A percentile compares a stretch with the other conserved stretches of the same genome.
Conservation (phyloP, 257 asterid genomes). For the Ocimum tenuiflorum region DNA sequence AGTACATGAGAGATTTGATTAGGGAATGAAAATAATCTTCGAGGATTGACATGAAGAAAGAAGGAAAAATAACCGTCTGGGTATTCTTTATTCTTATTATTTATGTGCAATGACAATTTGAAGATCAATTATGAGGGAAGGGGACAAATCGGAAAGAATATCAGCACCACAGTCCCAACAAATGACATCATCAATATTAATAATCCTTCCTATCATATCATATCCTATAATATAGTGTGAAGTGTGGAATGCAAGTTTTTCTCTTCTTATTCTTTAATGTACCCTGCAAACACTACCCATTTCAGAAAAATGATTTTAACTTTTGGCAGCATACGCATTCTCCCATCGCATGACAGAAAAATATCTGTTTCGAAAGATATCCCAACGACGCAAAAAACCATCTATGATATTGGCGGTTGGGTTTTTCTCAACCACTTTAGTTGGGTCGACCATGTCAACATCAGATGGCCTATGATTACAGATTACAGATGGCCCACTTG, state of each 20-base stretch:
- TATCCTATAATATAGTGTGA: neutral
- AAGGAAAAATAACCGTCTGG: too few species aligned
- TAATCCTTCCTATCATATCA: neutral
- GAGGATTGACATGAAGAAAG: too few species aligned
- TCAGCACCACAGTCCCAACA: constrained; percentile 20
- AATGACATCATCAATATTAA: neutral
- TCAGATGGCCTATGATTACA: constrained; percentile 33
- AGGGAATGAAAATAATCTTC: too few species aligned
- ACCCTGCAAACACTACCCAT: constrained; percentile 20
- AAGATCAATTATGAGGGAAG: constrained; percentile 9
- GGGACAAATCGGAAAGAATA: constrained; percentile 25
- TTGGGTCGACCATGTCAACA: constrained; percentile 41
- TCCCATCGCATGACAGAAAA: neutral
- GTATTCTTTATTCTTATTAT: too few species aligned
- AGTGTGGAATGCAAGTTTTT: neutral
- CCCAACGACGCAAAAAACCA: constrained; percentile 85
- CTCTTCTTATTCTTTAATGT: constrained; percentile 6
- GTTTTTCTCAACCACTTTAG: constrained; percentile 64
- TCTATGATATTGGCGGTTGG: constrained; percentile 57
- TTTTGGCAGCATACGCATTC: constrained; percentile 4
- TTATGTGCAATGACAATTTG: neutral
- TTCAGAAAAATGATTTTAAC: constrained; percentile 14
- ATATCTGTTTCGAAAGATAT: constrained; percentile 64
- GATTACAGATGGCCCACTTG: constrained; percentile 7
- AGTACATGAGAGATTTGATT: too few species aligned